These are phyloP conservation scores for Parietaria judaica DNA, from an alignment of 306 rosid species.

Conservation along the genomic window DNA sequence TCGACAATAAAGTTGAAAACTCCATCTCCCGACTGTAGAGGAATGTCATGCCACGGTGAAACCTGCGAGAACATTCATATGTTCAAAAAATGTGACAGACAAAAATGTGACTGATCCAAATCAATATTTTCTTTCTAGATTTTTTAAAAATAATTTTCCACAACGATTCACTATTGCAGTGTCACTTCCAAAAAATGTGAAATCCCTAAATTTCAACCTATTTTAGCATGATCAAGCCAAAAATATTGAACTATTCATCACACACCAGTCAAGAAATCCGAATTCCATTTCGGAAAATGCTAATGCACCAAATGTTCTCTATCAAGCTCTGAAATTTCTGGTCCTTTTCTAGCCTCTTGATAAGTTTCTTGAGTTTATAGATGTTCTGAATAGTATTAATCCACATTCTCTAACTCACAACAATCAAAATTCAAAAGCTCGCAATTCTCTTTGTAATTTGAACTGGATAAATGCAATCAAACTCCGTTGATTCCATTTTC, in stretches of 20 bases:
- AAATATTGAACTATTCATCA: no score
- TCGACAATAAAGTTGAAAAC: conserved; percentile 68
- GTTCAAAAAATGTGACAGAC: neutral
- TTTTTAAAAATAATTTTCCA: no score
- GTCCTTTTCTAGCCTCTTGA: neutral
- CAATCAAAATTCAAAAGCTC: neutral
- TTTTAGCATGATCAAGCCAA: no score
- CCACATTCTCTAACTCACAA: neutral
- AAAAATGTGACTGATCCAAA: neutral
- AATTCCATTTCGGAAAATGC: no score
- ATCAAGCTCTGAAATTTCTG: neutral
- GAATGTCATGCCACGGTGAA: conserved; percentile 99
- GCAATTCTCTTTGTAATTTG: neutral
- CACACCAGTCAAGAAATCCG: no score
- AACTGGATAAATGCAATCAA: neutral
- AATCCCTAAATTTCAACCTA: no score
- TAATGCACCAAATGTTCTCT: no score
- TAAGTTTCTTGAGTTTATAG: neutral
- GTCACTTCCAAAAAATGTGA: no score
- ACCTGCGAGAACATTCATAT: conserved; percentile 35
- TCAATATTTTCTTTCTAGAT: no score
- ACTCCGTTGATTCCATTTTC: neutral
- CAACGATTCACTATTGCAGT: no score
- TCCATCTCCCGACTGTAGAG: conserved; percentile 65
- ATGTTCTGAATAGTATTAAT: neutral